Conservation (phyloP, 1,139 yeast species). For the Diutina mesorugosa region DNA sequence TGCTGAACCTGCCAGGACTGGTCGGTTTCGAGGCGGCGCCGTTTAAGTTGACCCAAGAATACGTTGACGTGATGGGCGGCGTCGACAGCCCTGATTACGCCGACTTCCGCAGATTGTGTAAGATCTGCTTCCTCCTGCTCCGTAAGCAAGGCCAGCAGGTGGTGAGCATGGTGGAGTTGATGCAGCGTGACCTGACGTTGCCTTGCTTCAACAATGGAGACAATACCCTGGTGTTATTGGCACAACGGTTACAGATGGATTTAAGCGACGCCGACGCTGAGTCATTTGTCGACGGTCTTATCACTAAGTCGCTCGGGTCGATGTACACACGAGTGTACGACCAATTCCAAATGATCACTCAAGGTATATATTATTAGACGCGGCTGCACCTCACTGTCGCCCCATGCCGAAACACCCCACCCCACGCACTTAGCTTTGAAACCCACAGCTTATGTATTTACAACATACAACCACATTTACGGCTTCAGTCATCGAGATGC, state of each 20-base stretch:
- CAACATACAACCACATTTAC: not conserved
- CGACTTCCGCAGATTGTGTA: conserved; percentile 48
- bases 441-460: not conserved
- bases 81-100: conserved; percentile 42
- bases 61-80: conserved; percentile 81
- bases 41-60: conserved; percentile 79
- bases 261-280: conserved; percentile 65
- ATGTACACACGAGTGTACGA: conserved; percentile 86
- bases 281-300: conserved; percentile 63
- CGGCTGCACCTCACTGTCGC: not conserved
- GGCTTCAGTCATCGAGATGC: no score
- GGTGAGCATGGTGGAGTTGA: conserved; percentile 72
- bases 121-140: conserved; percentile 58
- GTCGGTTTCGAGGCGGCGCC: conserved; percentile 97
- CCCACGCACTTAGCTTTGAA: not conserved
- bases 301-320: conserved; percentile 77
- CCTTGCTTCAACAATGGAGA: conserved; percentile 90
- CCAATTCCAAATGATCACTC: conserved; percentile 86
- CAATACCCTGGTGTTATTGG: conserved; percentile 63
- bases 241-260: conserved; percentile 71
- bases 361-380: conserved; percentile 70
- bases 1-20: conserved; percentile 91
- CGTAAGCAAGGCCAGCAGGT: conserved; percentile 63
- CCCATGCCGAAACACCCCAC: not conserved
- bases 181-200: conserved; percentile 81